A percentile compares a stretch with the other conserved stretches of the same genome.
Conservation (phyloP, 2,329 filamentous ascomycete genomes). For the Esteya vermicola region DNA sequence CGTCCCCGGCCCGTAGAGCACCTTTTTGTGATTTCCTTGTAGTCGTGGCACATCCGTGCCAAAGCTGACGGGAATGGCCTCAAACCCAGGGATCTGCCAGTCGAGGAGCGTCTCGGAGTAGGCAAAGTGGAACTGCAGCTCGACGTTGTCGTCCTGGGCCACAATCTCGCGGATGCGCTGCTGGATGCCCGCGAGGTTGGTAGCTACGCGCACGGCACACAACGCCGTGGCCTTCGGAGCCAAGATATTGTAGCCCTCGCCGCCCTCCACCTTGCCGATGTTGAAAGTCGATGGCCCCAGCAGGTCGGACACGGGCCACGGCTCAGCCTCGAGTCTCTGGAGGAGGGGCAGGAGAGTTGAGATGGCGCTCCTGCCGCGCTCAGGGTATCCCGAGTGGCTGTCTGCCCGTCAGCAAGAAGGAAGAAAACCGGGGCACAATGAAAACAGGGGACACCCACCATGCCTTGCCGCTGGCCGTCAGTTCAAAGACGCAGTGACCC, state of each 20-base stretch:
- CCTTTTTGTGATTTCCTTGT: neutral
- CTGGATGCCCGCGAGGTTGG: neutral
- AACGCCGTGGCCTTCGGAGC: neutral
- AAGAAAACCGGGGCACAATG: neutral
- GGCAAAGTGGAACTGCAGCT: neutral
- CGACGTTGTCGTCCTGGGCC: neutral
- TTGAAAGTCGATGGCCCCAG: neutral
- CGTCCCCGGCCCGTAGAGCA: neutral
- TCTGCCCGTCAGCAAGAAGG: too few species aligned
- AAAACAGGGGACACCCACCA: neutral
- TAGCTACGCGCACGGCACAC: neutral
- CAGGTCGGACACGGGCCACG: neutral
- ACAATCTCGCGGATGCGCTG: neutral
- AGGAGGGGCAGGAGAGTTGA: neutral
- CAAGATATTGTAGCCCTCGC: neutral
- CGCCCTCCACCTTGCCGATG: neutral
- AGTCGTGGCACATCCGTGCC: neutral
- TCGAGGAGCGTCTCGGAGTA: neutral
- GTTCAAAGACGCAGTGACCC: neutral
- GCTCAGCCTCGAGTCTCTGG: neutral
- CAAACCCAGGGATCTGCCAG: neutral
- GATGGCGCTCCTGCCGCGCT: neutral
- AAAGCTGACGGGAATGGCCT: neutral
- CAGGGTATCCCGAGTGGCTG: conserved; percentile 1
- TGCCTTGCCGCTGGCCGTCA: neutral